Evolutionary conservation across 75 land plant genomes (phyloP).

Genomic region (Isoetes taiwanensis): DNA sequence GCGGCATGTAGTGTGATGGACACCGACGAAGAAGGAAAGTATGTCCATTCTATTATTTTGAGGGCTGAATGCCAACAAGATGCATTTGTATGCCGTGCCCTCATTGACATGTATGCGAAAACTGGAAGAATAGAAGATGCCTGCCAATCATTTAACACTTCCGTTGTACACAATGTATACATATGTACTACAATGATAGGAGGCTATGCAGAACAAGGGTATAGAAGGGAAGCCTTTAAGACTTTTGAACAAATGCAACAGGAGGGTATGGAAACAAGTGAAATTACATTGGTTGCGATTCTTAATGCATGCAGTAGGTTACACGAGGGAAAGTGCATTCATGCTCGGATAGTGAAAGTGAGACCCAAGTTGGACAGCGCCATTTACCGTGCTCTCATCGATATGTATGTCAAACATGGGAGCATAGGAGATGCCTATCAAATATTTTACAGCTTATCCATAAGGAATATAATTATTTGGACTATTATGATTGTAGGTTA

Average conservation of each 20-base stretch:
- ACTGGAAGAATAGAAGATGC: no score
- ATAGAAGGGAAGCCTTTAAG: conserved; percentile 8
- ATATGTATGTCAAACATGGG: conserved; percentile 27
- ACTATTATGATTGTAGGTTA: conserved; percentile 18
- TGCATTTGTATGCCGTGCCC: no score
- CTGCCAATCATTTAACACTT: no score
- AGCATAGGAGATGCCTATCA: conserved; percentile 12
- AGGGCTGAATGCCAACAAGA: no score
- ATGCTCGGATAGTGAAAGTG: no score
- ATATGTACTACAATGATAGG: conserved; percentile 13
- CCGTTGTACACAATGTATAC: conserved; percentile 1
- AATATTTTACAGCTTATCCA: conserved; percentile 3
- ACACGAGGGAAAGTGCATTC: no score
- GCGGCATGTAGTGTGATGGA: no score
- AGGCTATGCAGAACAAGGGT: conserved; percentile 10
- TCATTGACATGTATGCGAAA: no score
- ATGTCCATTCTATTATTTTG: no score
- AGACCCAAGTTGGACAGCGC: background rate
- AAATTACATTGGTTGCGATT: conserved; percentile 3
- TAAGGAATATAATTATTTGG: conserved; percentile 12
- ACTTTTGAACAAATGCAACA: conserved; percentile 3
- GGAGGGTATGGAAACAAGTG: conserved; percentile 9
- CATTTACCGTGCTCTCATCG: conserved; percentile 19
- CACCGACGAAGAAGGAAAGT: no score
- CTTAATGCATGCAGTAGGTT: conserved; percentile 24